Evolutionary conservation across 1,139 yeast species (phyloP).

Genomic region (Pichiaceae sp.): DNA sequence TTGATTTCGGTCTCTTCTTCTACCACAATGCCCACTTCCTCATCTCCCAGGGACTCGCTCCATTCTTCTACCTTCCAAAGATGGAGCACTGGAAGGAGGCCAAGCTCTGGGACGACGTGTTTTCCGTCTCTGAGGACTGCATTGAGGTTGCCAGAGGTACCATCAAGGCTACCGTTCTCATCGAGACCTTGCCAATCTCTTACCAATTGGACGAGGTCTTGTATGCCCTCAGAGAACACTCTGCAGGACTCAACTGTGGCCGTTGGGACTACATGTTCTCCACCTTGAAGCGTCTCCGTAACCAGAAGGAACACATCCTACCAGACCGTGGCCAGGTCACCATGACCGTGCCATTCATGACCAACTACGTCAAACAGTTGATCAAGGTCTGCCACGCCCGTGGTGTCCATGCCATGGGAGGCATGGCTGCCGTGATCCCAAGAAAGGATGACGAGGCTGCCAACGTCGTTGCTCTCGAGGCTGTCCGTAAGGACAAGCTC

Average conservation of each 20-base stretch:
- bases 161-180: constrained; percentile 62
- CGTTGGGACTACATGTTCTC: constrained; percentile 73
- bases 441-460: constrained; percentile 57
- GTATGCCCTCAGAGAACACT: constrained; percentile 58
- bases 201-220: constrained; percentile 70
- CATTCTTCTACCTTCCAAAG: constrained; percentile 69
- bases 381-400: constrained; percentile 63
- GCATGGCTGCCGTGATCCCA: constrained; percentile 83
- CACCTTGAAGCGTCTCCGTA: constrained; percentile 56
- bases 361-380: constrained; percentile 58
- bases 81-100: constrained; percentile 78
- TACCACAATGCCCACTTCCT: constrained; percentile 58
- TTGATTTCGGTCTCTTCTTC: constrained; percentile 73
- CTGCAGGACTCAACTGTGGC: constrained; percentile 66
- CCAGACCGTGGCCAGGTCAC: constrained; percentile 70
- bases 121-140: constrained; percentile 62
- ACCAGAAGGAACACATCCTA: constrained; percentile 47
- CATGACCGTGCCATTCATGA: constrained; percentile 74
- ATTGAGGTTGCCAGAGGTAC: constrained; percentile 60
- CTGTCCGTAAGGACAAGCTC: constrained; percentile 60
- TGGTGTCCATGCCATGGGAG: constrained; percentile 76
- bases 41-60: constrained; percentile 57
- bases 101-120: constrained; percentile 67
- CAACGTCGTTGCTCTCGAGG: constrained; percentile 53
- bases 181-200: constrained; percentile 66